A percentile compares a stretch with the other conserved stretches of the same genome.
Evolutionary conservation across 2,329 filamentous ascomycete genomes (phyloP).

Genomic region (Monilinia polystroma): DNA sequence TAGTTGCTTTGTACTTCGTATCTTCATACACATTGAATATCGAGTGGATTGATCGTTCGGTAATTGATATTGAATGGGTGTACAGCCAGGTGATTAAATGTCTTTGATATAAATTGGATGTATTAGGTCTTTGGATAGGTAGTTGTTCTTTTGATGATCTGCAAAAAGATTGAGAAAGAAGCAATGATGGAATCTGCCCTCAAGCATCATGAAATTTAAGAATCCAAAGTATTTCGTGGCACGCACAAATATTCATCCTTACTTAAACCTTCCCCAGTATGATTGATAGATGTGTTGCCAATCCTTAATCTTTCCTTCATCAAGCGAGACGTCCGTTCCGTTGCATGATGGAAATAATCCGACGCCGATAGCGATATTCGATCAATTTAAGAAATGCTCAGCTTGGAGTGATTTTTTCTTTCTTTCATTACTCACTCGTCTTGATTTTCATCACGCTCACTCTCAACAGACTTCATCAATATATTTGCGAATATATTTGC

Average conservation of each 20-base stretch:
- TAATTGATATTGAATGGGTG: neutral
- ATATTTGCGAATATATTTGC: no score
- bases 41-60: neutral
- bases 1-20: neutral
- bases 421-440: neutral
- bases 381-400: neutral
- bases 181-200: neutral
- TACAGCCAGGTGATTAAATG: neutral
- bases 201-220: neutral
- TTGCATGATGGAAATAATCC: neutral
- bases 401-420: neutral
- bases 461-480: neutral
- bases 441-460: neutral
- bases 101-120: constrained; percentile 12
- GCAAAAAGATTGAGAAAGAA: neutral
- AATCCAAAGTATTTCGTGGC: neutral
- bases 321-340: neutral
- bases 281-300: neutral
- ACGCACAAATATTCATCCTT: neutral
- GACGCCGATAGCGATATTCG: neutral
- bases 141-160: neutral
- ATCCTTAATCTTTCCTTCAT: neutral
- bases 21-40: neutral
- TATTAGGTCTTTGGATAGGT: neutral
- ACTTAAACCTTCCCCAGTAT: neutral